Evolutionary conservation across 2,329 filamentous ascomycete genomes (phyloP).

Genomic region (Exophiala alcalophila): DNA sequence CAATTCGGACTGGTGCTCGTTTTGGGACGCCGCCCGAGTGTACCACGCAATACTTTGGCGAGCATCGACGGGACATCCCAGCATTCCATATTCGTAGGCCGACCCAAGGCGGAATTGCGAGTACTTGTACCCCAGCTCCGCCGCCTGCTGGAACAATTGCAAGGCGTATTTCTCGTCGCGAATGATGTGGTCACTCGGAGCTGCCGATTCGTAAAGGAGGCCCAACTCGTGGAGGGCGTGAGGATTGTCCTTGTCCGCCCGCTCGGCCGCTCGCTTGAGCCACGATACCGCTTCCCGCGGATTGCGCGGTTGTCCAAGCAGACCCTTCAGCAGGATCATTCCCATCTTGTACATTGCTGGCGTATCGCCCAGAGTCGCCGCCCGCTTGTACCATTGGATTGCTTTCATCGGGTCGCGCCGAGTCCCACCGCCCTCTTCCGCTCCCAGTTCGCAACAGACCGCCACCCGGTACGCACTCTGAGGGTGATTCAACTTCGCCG

Average conservation of each 20-base stretch:
- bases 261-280: conserved; percentile 89
- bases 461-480: conserved; percentile 90
- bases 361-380: conserved; percentile 82
- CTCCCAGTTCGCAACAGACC: conserved; percentile 94
- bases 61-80: conserved; percentile 80
- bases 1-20: conserved; percentile 89
- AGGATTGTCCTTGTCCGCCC: conserved; percentile 83
- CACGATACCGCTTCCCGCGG: conserved; percentile 82
- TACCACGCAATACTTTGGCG: conserved; percentile 91
- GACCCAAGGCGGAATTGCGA: conserved; percentile 86
- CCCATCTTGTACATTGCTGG: conserved; percentile 98
- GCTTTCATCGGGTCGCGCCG: conserved; percentile 87
- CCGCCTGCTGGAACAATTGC: conserved; percentile 79
- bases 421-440: conserved; percentile 91
- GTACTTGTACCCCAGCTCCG: conserved; percentile 88
- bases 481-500: conserved; percentile 82
- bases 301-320: conserved; percentile 82
- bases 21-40: conserved; percentile 82
- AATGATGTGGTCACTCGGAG: conserved; percentile 68
- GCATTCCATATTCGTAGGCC: conserved; percentile 82
- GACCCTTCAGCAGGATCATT: conserved; percentile 89
- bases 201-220: conserved; percentile 55
- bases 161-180: conserved; percentile 78
- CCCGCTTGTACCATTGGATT: conserved; percentile 96
- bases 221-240: conserved; percentile 89